A percentile compares a stretch with the other conserved stretches of the same genome.
Conservation (phyloP, 1,139 yeast genomes). For the Ashbya aceris region DNA sequence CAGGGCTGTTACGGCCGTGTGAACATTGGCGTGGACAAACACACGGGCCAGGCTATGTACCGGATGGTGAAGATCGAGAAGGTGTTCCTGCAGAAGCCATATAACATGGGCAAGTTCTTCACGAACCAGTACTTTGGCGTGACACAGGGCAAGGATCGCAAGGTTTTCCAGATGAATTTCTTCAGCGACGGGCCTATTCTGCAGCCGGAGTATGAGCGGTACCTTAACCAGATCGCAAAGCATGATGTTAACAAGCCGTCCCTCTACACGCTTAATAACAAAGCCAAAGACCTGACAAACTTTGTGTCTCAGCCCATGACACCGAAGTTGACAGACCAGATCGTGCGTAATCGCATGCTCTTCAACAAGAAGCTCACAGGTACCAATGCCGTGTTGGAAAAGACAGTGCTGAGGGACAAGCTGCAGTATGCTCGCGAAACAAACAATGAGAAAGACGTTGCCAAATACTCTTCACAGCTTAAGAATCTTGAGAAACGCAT, state of each 20-base stretch:
- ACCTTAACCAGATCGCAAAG: slow-evolving; percentile 50
- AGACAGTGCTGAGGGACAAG: slow-evolving; percentile 64
- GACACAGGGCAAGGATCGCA: slow-evolving; percentile 47
- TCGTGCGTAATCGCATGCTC: slow-evolving; percentile 63
- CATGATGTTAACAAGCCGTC: slow-evolving; percentile 54
- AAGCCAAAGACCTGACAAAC: slow-evolving; percentile 48
- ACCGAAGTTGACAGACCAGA: slow-evolving; percentile 67
- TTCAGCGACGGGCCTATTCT: slow-evolving; percentile 71
- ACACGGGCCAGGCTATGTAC: slow-evolving; percentile 58
- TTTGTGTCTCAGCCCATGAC: slow-evolving; percentile 62
- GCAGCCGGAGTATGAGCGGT: slow-evolving; percentile 62
- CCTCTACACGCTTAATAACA: slow-evolving; percentile 55
- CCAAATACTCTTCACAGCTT: slow-evolving; percentile 31
- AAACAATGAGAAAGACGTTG: slow-evolving; percentile 44
- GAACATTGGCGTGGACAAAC: slow-evolving; percentile 62
- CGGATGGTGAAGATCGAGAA: slow-evolving; percentile 76
- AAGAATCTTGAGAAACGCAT: slow-evolving; percentile 44
- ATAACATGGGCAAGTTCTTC: slow-evolving; percentile 45
- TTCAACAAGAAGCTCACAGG: slow-evolving; percentile 50
- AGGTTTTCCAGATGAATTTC: slow-evolving; percentile 63
- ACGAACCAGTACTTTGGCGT: slow-evolving; percentile 52
- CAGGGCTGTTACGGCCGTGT: slow-evolving; percentile 74
- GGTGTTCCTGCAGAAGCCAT: slow-evolving; percentile 49
- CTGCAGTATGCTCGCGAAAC: slow-evolving; percentile 68
- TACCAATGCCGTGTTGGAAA: slow-evolving; percentile 71